These are phyloP conservation scores for Backusella australiensis DNA, from an alignment of 192 early-diverging fungal species.

Conservation along the genomic window DNA sequence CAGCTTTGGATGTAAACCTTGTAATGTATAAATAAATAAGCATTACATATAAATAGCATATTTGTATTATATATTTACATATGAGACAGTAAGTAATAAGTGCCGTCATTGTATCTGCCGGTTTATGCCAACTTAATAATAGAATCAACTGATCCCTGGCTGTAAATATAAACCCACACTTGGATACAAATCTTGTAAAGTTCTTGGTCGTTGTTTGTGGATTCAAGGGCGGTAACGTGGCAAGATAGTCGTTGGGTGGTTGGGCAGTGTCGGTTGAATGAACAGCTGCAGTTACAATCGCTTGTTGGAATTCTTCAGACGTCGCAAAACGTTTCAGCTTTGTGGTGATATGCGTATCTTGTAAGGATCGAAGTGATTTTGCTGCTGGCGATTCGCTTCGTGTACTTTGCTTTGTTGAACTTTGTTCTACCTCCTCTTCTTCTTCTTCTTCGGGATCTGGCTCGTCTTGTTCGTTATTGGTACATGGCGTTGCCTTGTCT, in stretches of 20 bases:
- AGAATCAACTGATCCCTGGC: conserved; percentile 59
- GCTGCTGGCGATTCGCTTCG: background rate
- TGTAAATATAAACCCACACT: conserved; percentile 60
- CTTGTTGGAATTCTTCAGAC: background rate
- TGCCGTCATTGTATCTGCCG: conserved; percentile 54
- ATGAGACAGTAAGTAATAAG: conserved; percentile 49
- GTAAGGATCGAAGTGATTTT: background rate
- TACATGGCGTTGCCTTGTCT: background rate
- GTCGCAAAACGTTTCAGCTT: background rate
- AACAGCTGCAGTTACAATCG: conserved; percentile 1
- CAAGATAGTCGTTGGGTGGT: conserved; percentile 44
- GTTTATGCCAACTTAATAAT: conserved; percentile 69
- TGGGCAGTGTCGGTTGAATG: conserved; percentile 6
- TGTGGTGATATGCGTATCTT: background rate
- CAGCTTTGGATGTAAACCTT: conserved; percentile 8
- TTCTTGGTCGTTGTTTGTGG: conserved; percentile 67
- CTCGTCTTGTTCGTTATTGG: background rate
- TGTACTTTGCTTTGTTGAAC: background rate
- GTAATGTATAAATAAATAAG: background rate
- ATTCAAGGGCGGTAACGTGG: conserved; percentile 41
- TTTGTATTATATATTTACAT: conserved; percentile 33
- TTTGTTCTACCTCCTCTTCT: background rate
- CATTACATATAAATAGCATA: background rate
- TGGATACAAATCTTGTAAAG: conserved; percentile 65
- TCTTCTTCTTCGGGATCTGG: background rate